phyloP scores from a whole-genome alignment of 768 basidiomycete genomes.

The Tylopilus rubrobrunneus region DNA sequence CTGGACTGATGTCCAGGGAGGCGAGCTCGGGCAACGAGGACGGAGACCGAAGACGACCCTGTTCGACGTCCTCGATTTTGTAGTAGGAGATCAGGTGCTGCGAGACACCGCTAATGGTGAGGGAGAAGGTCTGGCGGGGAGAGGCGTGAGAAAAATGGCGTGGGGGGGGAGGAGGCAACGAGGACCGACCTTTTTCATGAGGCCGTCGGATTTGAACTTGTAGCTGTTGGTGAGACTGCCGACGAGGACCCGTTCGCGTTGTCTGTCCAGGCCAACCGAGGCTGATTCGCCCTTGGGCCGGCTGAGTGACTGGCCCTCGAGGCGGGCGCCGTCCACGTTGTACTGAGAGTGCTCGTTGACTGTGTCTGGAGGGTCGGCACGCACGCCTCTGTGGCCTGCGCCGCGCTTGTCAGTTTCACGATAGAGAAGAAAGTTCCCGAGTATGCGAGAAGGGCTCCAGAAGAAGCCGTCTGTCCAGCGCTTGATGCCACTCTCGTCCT shows the following conservation, averaged over 20 bases:
- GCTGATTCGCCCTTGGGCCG: conserved; percentile 56
- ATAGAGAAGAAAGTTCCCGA: conserved; percentile 94
- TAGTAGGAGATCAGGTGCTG: conserved; percentile 97
- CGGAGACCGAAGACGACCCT: conserved; percentile 82
- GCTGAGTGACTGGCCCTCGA: conserved; percentile 49
- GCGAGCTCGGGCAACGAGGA: conserved; percentile 86
- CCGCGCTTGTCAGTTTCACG: conserved; percentile 88
- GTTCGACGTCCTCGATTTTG: conserved; percentile 85
- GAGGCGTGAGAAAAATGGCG: conserved; percentile 28
- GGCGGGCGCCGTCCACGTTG: conserved; percentile 31
- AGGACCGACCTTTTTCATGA: conserved; percentile 90
- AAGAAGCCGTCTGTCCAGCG: conserved; percentile 97
- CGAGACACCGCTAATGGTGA: conserved; percentile 77
- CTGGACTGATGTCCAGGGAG: conserved; percentile 78
- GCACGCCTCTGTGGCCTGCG: conserved; percentile 53
- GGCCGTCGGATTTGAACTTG: conserved; percentile 88
- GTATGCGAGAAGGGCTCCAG: conserved; percentile 90
- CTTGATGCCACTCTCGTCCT: conserved; percentile 96
- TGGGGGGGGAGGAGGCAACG: conserved; percentile 4
- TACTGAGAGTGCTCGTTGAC: conserved; percentile 38
- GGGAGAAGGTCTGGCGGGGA: conserved; percentile 74
- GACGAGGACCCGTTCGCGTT: conserved; percentile 76
- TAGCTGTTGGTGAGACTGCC: conserved; percentile 91
- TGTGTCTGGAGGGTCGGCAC: conserved; percentile 39
- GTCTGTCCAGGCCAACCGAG: conserved; percentile 54